Conservation (phyloP, 164 flowering plant species). For the Vitis cinerea region DNA sequence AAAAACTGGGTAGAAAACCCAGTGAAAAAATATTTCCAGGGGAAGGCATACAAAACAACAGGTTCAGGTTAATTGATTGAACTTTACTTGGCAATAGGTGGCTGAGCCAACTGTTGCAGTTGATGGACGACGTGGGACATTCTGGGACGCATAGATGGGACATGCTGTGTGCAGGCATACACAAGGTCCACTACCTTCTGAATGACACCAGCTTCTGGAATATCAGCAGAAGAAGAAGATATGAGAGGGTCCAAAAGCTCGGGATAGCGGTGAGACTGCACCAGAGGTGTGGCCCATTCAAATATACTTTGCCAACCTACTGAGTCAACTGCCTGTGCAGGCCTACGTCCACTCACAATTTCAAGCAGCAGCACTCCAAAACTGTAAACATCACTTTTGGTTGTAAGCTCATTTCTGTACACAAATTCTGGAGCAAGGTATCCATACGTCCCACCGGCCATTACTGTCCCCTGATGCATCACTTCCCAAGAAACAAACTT, state of each 20-base stretch:
- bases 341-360: conserved; percentile 81
- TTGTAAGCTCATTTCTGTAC: conserved; percentile 91
- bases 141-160: conserved; percentile 90
- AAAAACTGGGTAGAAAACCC: too few species aligned
- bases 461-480: conserved; percentile 85
- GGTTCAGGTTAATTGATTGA: not conserved
- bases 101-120: conserved; percentile 69
- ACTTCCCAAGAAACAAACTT: conserved; percentile 95
- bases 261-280: conserved; percentile 71
- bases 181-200: conserved; percentile 95
- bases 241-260: conserved; percentile 85
- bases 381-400: conserved; percentile 94
- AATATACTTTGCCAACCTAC: conserved; percentile 89
- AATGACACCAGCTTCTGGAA: conserved; percentile 70
- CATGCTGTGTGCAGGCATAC: conserved; percentile 88
- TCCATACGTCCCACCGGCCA: conserved; percentile 90
- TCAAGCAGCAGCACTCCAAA: conserved; percentile 92
- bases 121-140: conserved; percentile 98
- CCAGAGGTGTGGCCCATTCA: conserved; percentile 96
- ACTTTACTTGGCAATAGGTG: conserved; percentile 23
- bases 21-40: too few species aligned
- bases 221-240: conserved; percentile 43
- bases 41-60: not conserved
- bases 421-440: conserved; percentile 96
- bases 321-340: conserved; percentile 84